Conservation (phyloP, 2,329 filamentous ascomycete species). For the Neopestalotiopsis clavispora region DNA sequence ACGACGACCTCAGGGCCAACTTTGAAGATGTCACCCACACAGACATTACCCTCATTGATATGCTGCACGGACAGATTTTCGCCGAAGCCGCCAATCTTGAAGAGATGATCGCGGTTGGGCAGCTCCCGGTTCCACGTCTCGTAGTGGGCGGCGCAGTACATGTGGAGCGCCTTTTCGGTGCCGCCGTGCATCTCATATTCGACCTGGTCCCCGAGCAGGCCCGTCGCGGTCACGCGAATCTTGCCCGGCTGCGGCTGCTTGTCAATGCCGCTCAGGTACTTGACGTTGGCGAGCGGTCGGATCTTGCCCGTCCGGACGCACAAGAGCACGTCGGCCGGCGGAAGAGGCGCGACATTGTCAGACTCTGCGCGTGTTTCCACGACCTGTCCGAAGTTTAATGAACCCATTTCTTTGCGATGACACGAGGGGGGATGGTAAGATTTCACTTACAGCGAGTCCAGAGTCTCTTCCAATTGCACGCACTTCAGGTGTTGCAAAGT, state of each 20-base stretch:
- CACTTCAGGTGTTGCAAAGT: neutral
- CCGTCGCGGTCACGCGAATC: slow-evolving; percentile 50
- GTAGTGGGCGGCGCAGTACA: slow-evolving; percentile 64
- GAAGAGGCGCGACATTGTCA: slow-evolving; percentile 28
- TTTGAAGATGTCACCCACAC: slow-evolving; percentile 66
- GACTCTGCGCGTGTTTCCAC: neutral
- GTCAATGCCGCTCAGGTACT: slow-evolving; percentile 60
- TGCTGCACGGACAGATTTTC: slow-evolving; percentile 63
- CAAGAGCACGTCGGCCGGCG: slow-evolving; percentile 51
- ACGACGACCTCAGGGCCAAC: slow-evolving; percentile 52
- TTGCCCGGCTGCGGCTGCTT: slow-evolving; percentile 50
- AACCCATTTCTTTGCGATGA: slow-evolving; percentile 13
- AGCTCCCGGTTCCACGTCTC: slow-evolving; percentile 55
- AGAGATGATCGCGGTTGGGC: slow-evolving; percentile 53
- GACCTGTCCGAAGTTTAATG: slow-evolving; percentile 16
- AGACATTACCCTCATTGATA: slow-evolving; percentile 66
- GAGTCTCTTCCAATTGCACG: neutral
- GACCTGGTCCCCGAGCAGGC: slow-evolving; percentile 65
- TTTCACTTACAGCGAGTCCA: slow-evolving; percentile 14
- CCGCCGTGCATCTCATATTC: slow-evolving; percentile 63
- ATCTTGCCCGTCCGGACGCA: slow-evolving; percentile 62
- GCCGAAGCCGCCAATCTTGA: slow-evolving; percentile 64
- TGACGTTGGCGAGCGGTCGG: slow-evolving; percentile 55
- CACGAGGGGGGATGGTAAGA: neutral
- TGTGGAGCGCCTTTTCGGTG: slow-evolving; percentile 66